Percentiles rank a stretch among this genome's conserved stretches.
Conservation (phyloP, 2,329 filamentous ascomycete species). For the Verticillium tricorpus region DNA sequence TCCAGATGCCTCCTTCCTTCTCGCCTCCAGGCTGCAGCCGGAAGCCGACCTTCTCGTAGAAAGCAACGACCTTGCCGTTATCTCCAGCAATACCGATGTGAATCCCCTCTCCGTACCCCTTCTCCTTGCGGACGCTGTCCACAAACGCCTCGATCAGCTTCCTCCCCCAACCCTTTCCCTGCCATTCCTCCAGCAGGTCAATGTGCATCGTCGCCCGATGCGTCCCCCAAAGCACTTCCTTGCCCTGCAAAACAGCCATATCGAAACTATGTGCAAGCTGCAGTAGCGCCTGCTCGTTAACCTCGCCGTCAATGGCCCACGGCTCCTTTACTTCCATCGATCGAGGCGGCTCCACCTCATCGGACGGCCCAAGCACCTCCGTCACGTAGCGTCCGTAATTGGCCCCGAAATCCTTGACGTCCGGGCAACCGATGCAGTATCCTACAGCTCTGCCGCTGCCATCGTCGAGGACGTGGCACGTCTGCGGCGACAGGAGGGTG, state of each 20-base stretch:
- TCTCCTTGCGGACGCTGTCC: conserved; percentile 25
- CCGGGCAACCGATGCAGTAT: conserved; percentile 44
- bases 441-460: conserved; percentile 38
- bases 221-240: conserved; percentile 24
- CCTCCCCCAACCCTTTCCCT: conserved; percentile 40
- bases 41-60: conserved; percentile 45
- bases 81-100: conserved; percentile 40
- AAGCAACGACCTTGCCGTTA: conserved; percentile 41
- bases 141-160: conserved; percentile 36
- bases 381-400: conserved; percentile 32
- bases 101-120: conserved; percentile 29
- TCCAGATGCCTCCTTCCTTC: conserved; percentile 30
- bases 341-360: conserved; percentile 14
- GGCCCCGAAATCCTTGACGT: conserved; percentile 33
- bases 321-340: not conserved
- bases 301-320: conserved; percentile 1
- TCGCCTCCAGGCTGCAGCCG: conserved; percentile 29
- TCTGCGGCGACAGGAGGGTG: conserved; percentile 38
- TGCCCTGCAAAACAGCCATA: conserved; percentile 19
- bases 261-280: conserved; percentile 34
- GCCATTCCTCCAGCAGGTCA: conserved; percentile 36
- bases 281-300: conserved; percentile 30
- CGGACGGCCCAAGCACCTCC: conserved; percentile 25
- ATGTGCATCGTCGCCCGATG: conserved; percentile 46
- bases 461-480: conserved; percentile 45